Percentiles rank a stretch among this genome's conserved stretches.
Conservation (phyloP, 1,284 basidiomycete species). For the Ganoderma leucocontextum region DNA sequence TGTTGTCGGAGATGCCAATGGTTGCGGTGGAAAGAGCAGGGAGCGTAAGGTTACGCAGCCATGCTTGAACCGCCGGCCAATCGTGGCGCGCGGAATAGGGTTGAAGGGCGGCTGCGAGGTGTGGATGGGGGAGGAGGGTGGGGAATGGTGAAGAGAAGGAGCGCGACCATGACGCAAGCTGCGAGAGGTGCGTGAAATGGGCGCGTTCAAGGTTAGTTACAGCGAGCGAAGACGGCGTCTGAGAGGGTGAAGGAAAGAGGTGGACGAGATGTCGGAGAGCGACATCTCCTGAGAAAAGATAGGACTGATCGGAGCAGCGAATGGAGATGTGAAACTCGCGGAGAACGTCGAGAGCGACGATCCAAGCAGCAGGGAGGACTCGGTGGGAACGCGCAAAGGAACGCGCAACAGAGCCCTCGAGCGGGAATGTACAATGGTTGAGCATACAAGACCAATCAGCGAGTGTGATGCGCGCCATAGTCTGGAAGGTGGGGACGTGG, state of each 20-base stretch:
- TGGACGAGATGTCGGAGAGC: conserved; percentile 35
- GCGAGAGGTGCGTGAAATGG: background rate
- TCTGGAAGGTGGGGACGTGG: background rate
- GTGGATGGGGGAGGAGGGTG: no score
- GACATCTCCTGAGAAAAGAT: background rate
- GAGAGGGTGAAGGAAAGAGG: background rate
- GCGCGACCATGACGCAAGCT: background rate
- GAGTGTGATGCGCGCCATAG: background rate
- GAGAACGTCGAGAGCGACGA: background rate
- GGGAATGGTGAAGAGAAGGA: background rate
- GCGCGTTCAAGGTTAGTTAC: background rate
- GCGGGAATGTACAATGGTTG: background rate
- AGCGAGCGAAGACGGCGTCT: background rate
- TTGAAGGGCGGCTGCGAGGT: background rate
- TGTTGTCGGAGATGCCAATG: no score
- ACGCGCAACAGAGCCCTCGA: background rate
- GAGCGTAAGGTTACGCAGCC: background rate
- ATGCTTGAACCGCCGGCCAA: background rate
- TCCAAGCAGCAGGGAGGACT: background rate
- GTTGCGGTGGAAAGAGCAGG: background rate
- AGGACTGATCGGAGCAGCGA: background rate
- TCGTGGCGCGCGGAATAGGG: background rate
- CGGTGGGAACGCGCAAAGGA: background rate
- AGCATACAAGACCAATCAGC: background rate
- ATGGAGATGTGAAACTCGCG: background rate